Percentiles rank a stretch among this genome's conserved stretches.
Conservation (phyloP, 2,329 filamentous ascomycete genomes). For the Atkinsonella texensis region DNA sequence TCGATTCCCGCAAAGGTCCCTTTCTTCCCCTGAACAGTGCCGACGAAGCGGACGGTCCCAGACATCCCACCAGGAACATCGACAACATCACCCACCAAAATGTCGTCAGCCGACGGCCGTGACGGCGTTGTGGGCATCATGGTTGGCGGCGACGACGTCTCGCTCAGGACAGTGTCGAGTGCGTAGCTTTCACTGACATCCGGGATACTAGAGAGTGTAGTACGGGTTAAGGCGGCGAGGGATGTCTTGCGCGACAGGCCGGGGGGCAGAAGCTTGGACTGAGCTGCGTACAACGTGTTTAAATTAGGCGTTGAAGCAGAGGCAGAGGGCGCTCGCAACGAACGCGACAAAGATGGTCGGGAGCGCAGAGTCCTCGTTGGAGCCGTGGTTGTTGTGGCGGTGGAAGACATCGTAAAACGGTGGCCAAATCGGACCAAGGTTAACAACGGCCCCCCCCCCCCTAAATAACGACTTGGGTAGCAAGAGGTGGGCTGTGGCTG, state of each 20-base stretch:
- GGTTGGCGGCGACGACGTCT: slow-evolving; percentile 18
- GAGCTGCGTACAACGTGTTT: slow-evolving; percentile 36
- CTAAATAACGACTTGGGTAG: background rate
- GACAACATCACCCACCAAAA: slow-evolving; percentile 71
- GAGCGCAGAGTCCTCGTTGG: slow-evolving; percentile 11
- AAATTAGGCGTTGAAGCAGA: slow-evolving; percentile 49
- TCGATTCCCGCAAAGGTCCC: slow-evolving; percentile 90
- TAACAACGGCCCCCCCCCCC: background rate
- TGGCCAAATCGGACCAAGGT: slow-evolving; percentile 5
- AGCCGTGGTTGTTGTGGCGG: slow-evolving; percentile 8
- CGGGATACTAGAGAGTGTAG: slow-evolving; percentile 51
- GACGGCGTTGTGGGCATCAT: slow-evolving; percentile 44
- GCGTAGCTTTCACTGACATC: slow-evolving; percentile 55
- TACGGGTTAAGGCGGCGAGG: slow-evolving; percentile 53
- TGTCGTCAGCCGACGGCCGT: slow-evolving; percentile 34
- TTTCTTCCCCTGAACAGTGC: slow-evolving; percentile 75
- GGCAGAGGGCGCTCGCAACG: slow-evolving; percentile 31
- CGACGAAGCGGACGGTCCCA: slow-evolving; percentile 81
- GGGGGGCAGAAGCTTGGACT: slow-evolving; percentile 33
- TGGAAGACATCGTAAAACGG: slow-evolving; percentile 12
- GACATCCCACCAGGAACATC: slow-evolving; percentile 91
- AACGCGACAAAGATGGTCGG: slow-evolving; percentile 18
- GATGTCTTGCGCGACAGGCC: slow-evolving; percentile 58
- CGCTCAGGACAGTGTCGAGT: slow-evolving; percentile 38
- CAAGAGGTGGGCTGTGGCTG: slow-evolving; percentile 1